Evolutionary conservation across 2,329 filamentous ascomycete genomes (phyloP), one percentile per base, ranked within the genome.

Genomic region (Zymoseptoria pseudotritici): DNA sequence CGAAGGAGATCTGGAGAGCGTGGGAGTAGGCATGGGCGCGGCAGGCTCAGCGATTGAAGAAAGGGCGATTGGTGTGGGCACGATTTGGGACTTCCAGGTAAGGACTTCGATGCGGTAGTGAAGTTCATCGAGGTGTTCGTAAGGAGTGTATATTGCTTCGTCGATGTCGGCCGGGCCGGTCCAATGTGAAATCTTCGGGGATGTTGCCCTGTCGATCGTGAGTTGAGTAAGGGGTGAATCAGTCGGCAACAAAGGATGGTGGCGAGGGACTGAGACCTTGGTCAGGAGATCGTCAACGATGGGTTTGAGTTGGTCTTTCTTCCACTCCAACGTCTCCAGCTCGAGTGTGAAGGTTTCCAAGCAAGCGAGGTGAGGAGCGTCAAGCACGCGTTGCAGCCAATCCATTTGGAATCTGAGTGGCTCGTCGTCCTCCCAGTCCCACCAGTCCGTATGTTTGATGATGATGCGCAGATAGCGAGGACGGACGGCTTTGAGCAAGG

Each of bases 271-370:
- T 5, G 64, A 65, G 6, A 73, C 67, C 0, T 73, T 50, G 11
- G n/a, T 51, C 2, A 68, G 56, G 1, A 61, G 61, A 2, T 46
- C 17, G 13, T 70, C 63, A 4, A 77, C 75, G n/a, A 83, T 78
- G 7, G 67, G 65, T 50, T 80, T 71, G 2, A 83, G 67, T 64
- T 82, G 78, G 0, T 62, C 65, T 57, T 74, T 76, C 61, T 80
- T 80, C 11, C 77, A 71, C 55, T 76, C 72, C 6, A 82, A 58
- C 2, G 77, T 79, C 68, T 83, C 82, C 2, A 83, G 65, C 53
- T 76, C 73, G 9, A 69, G 59, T 8, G 57, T 55, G 10, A 70
- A 55, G 2, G 55, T 54, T 11, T 68, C 53, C 7, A 65, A 59
- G 22, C 61, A 64, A 1, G 67, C 65, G 17, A 80, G n/a, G 3